These are phyloP conservation scores for Annulohypoxylon maeteangense DNA, from an alignment of 495 filamentous ascomycete genomes.

Conservation along the genomic window DNA sequence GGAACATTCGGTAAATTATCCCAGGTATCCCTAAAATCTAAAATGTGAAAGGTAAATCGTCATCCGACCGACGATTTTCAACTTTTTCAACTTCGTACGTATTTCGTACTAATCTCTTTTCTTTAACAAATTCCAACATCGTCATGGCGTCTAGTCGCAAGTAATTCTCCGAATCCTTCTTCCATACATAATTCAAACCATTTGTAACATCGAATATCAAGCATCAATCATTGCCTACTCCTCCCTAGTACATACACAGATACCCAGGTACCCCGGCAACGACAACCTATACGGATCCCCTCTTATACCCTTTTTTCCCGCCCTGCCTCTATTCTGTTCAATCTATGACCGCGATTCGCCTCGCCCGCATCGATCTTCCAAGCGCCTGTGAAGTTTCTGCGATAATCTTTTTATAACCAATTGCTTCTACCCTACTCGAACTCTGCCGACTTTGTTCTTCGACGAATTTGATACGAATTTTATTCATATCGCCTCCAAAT, in stretches of 20 bases:
- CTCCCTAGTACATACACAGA: background rate
- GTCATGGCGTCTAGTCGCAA: background rate
- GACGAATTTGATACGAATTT: slow-evolving; percentile 1
- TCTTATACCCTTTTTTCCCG: slow-evolving; percentile 37
- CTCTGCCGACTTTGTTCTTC: background rate
- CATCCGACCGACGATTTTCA: slow-evolving; percentile 1
- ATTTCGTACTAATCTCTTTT: background rate
- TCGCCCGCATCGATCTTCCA: slow-evolving; percentile 24
- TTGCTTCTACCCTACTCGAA: background rate
- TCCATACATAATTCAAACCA: background rate
- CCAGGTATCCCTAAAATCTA: background rate
- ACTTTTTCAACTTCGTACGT: slow-evolving; percentile 1
- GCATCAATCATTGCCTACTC: background rate
- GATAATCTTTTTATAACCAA: slow-evolving; percentile 9
- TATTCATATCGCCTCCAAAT: background rate
- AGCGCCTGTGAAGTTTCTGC: slow-evolving; percentile 12
- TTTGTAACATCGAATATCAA: slow-evolving; percentile 20
- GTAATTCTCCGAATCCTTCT: background rate
- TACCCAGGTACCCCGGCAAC: background rate
- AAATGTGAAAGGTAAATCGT: background rate
- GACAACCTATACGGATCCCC: slow-evolving; percentile 29
- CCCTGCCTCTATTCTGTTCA: slow-evolving; percentile 1
- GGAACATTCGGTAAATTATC: background rate
- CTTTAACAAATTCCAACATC: background rate
- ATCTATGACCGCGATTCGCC: slow-evolving; percentile 30